Conservation (phyloP, 1,139 yeast species). For the Hansenula sp. region DNA sequence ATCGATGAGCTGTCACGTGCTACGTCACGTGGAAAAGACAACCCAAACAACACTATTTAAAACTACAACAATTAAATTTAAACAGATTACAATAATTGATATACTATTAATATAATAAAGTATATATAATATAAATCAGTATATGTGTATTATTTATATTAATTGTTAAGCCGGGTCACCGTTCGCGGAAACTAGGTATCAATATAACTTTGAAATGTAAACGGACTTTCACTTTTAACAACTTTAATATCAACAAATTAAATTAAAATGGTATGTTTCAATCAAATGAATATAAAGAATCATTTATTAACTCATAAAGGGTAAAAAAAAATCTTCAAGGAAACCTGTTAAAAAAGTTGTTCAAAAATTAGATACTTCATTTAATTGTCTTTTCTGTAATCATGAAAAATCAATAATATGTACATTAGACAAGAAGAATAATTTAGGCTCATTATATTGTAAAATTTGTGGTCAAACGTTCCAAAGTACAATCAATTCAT, state of each 20-base stretch:
- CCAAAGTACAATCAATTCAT: conserved; percentile 77
- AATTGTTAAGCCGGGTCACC: too few species aligned
- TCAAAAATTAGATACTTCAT: conserved; percentile 78
- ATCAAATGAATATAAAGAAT: too few species aligned
- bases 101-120: too few species aligned
- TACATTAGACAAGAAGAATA: conserved; percentile 79
- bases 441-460: conserved; percentile 82
- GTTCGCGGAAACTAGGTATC: too few species aligned
- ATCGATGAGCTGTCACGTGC: not conserved
- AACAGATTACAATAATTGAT: too few species aligned
- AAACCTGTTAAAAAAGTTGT: conserved; percentile 78
- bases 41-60: not conserved
- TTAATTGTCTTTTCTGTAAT: conserved; percentile 91
- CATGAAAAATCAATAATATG: conserved; percentile 93
- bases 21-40: not conserved
- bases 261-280: not conserved
- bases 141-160: too few species aligned
- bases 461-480: conserved; percentile 94
- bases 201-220: too few species aligned
- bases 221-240: too few species aligned
- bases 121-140: too few species aligned
- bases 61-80: not conserved
- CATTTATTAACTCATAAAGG: too few species aligned
- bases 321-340: conserved; percentile 87
- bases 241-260: too few species aligned